phyloP scores from a whole-genome alignment of 2,329 filamentous ascomycete genomes.

The Macrophomina phaseolina region DNA sequence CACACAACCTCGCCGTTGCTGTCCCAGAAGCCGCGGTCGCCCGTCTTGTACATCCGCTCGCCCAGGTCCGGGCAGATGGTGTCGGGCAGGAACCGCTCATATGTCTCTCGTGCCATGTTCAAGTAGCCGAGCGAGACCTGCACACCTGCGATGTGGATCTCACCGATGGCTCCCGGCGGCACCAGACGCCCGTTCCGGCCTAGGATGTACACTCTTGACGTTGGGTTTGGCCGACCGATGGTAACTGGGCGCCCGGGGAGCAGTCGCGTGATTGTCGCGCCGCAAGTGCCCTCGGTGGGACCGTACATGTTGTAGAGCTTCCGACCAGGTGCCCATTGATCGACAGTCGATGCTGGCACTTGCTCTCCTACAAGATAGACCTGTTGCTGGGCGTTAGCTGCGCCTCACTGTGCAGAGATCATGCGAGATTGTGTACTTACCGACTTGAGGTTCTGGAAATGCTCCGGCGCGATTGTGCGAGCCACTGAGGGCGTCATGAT shows the following conservation, averaged over 20 bases:
- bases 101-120: conserved; percentile 37
- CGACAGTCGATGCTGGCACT: conserved; percentile 41
- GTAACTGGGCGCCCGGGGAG: conserved; percentile 38
- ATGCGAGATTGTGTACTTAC: not conserved
- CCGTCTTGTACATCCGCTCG: conserved; percentile 59
- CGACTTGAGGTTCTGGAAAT: conserved; percentile 41
- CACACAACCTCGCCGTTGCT: conserved; percentile 46
- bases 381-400: not conserved
- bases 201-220: conserved; percentile 51
- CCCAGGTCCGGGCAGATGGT: conserved; percentile 30
- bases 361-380: conserved; percentile 22
- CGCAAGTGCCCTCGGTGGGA: conserved; percentile 48
- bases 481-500: conserved; percentile 51
- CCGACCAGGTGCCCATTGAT: conserved; percentile 41
- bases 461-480: conserved; percentile 37
- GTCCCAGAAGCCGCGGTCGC: conserved; percentile 49
- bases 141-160: conserved; percentile 52
- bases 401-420: no score
- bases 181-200: conserved; percentile 39
- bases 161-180: conserved; percentile 46
- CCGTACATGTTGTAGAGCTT: conserved; percentile 53
- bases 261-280: conserved; percentile 44
- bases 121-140: conserved; percentile 54
- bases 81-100: conserved; percentile 42
- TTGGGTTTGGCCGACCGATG: conserved; percentile 45